Base-by-base conservation (phyloP, 805 yeast species). In the Metschnikowia vanudenii region DNA sequence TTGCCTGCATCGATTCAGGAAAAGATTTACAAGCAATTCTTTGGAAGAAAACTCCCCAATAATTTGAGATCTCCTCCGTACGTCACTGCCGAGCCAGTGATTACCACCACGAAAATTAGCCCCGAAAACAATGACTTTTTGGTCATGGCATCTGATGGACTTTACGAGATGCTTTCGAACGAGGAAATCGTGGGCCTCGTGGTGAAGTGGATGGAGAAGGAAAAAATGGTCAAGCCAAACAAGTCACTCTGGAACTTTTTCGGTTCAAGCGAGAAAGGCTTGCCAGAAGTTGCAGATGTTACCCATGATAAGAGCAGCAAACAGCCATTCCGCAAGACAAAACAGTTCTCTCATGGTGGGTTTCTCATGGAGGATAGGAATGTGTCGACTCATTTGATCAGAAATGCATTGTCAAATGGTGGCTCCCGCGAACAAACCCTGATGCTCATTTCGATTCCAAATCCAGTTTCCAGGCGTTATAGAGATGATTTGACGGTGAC, bases 401-500 rank as follows among this genome's bases (percentile, higher is more conserved):
- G 99, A 63, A 92, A 94, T 64, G 98, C 99, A 0, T 74, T 94
- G 47, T 81, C 88, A 47, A 78, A 79, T 53, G 96, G 97, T 6
- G 97, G 96, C 0, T 83, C 88, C 33, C 80, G 81, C 53, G 97
- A 92, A 51, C 91, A 89, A 57, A 90, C 91, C 2, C 81, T 91
- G 18, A 87, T 94, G 79, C 71, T 94, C 50, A 85, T 90, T 14
- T 84, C 94, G 44, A 89, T 94, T 43, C 98, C 98, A 16, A 80
- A 90, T 14, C 97, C 98, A 1, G 78, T 86, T 56, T 85, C 96
- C 17, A 81, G 99, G 67, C 78, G 89, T 37, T 92, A 91, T 67
- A 81, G 99, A 64, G 99, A 94, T 68, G 99, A 94, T 65, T 75
- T 94, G 61, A 91, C 98, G 0, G 97, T 91, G 4, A 89, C 97